A percentile compares a stretch with the other conserved stretches of the same genome.
Evolutionary conservation across 495 filamentous ascomycete species (phyloP).

Genomic region (Darksidea phi): DNA sequence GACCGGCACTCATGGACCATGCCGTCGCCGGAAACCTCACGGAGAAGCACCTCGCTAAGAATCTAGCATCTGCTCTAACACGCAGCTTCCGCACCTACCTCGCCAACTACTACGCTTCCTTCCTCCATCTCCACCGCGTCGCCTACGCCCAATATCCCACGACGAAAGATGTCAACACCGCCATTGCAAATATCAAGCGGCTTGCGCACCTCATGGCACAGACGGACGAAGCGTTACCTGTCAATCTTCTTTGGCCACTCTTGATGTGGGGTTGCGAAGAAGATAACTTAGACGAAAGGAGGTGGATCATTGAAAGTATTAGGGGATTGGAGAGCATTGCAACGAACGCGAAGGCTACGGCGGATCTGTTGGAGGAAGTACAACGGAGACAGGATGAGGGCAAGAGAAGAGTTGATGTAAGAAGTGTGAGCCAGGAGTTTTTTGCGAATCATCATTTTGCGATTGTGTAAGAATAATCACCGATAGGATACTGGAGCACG

Average conservation of each 20-base stretch:
- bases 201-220: conserved; percentile 41
- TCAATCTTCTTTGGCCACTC: conserved; percentile 48
- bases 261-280: conserved; percentile 49
- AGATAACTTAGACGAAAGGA: conserved; percentile 41
- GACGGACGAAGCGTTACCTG: conserved; percentile 41
- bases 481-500: no score
- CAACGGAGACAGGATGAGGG: conserved; percentile 44
- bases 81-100: conserved; percentile 45
- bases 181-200: conserved; percentile 42
- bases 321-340: conserved; percentile 45
- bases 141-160: conserved; percentile 47
- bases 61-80: conserved; percentile 44
- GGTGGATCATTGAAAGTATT: conserved; percentile 46
- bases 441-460: conserved; percentile 44
- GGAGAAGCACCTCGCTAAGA: conserved; percentile 43
- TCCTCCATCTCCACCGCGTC: conserved; percentile 49
- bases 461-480: conserved; percentile 39
- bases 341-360: conserved; percentile 46
- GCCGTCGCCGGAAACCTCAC: conserved; percentile 45
- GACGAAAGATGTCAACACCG: conserved; percentile 41
- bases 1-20: conserved; percentile 48
- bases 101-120: conserved; percentile 47
- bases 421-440: conserved; percentile 31
- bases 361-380: conserved; percentile 47
- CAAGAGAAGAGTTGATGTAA: conserved; percentile 47